Percentiles rank a stretch among this genome's conserved stretches.
phyloP scores from a whole-genome alignment of 2,329 filamentous ascomycete genomes.

The Diplodia scrobiculata region DNA sequence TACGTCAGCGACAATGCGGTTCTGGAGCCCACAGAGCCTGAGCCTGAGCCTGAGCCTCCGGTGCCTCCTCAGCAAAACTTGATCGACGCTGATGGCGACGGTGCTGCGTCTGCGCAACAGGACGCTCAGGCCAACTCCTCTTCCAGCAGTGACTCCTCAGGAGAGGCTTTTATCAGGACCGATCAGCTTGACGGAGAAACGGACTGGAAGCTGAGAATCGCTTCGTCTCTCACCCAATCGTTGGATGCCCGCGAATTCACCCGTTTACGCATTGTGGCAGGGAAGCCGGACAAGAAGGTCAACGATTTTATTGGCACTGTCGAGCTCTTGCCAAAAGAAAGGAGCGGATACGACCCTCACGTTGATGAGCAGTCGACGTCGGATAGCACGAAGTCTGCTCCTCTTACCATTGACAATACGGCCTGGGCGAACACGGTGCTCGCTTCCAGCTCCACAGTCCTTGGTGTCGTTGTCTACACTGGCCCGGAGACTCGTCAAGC shows the following conservation, averaged over 20 bases:
- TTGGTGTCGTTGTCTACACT: slow-evolving; percentile 91
- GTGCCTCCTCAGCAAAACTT: slow-evolving; percentile 30
- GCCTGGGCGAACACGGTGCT: slow-evolving; percentile 98
- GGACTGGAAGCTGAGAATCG: slow-evolving; percentile 93
- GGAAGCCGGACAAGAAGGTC: slow-evolving; percentile 88
- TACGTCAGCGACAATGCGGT: slow-evolving; percentile 49
- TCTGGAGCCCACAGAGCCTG: slow-evolving; percentile 8
- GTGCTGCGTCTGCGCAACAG: slow-evolving; percentile 3
- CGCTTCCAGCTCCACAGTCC: slow-evolving; percentile 83
- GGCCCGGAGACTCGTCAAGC: slow-evolving; percentile 92
- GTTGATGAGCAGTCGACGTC: slow-evolving; percentile 30
- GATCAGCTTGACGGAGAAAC: slow-evolving; percentile 98
- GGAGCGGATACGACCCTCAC: slow-evolving; percentile 53
- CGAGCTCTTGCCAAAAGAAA: slow-evolving; percentile 64
- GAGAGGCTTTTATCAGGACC: slow-evolving; percentile 95
- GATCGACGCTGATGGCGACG: slow-evolving; percentile 29
- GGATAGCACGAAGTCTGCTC: slow-evolving; percentile 59
- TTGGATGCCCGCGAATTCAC: slow-evolving; percentile 71
- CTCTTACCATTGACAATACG: slow-evolving; percentile 92
- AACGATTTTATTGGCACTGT: slow-evolving; percentile 94
- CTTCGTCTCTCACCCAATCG: slow-evolving; percentile 82
- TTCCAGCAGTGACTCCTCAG: slow-evolving; percentile 46
- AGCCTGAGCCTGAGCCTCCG: slow-evolving; percentile 30
- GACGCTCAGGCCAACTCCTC: slow-evolving; percentile 29
- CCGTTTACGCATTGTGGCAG: slow-evolving; percentile 70